Conservation (phyloP, 495 filamentous ascomycete species). For the Tuber aestivum region DNA sequence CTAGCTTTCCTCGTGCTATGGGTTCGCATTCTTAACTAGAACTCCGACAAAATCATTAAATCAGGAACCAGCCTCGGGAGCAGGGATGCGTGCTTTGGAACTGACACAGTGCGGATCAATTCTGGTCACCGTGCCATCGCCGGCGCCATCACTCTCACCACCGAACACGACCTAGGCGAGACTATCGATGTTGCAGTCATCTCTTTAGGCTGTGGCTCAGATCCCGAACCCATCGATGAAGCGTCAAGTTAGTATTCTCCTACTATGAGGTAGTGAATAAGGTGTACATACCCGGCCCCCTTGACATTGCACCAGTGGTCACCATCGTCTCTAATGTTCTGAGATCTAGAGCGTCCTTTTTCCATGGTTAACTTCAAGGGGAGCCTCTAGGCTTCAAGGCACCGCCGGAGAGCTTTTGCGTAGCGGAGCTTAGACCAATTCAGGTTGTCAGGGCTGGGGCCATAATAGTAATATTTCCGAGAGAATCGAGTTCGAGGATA, state of each 20-base stretch:
- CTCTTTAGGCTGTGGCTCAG: conserved; percentile 51
- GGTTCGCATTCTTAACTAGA: conserved; percentile 49
- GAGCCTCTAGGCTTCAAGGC: conserved; percentile 49
- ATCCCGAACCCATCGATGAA: conserved; percentile 49
- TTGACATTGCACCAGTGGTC: conserved; percentile 59
- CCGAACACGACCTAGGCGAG: conserved; percentile 60
- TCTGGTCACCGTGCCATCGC: conserved; percentile 50
- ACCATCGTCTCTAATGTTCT: conserved; percentile 45
- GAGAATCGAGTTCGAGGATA: conserved; percentile 56
- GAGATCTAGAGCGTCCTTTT: conserved; percentile 31
- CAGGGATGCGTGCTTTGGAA: conserved; percentile 51
- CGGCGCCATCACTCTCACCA: conserved; percentile 53
- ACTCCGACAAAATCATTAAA: conserved; percentile 54
- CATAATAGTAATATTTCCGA: conserved; percentile 56
- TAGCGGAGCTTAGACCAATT: conserved; percentile 54
- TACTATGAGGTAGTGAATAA: too few species aligned
- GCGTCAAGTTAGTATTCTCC: background rate
- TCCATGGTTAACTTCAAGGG: conserved; percentile 56
- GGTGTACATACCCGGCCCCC: conserved; percentile 29
- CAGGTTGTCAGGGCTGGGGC: conserved; percentile 41
- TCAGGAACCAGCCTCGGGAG: conserved; percentile 57
- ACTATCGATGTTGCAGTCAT: conserved; percentile 51
- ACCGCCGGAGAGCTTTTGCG: conserved; percentile 49
- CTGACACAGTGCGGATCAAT: conserved; percentile 53
- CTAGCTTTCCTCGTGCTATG: conserved; percentile 29